Evolutionary conservation across 176 grass and related monocot genomes (phyloP), one percentile per base, ranked within the genome.

Genomic region (Lolium rigidum): DNA sequence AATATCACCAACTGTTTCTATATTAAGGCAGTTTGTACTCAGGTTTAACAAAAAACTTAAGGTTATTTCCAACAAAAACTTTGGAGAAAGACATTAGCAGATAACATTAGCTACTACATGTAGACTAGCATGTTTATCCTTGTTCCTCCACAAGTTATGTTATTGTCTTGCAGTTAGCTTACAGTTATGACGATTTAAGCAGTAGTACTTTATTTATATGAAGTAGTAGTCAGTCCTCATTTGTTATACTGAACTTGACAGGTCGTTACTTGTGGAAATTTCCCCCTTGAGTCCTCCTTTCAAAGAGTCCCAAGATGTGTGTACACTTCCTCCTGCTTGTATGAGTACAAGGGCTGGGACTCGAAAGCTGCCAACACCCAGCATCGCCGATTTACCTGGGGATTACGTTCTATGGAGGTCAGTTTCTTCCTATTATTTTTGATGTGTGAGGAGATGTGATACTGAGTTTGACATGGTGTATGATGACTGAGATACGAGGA

Each of bases 241-340:
- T 65, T 49, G 46, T n/a, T 43, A 6, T 61, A 69, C 54, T 90
- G 60, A 59, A 57, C 14, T 91, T 41, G 73, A 79, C 86, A 98
- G 97, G 91, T 95, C 65, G 97, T 98, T 83, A 98, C 97, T 49
- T 98, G 97, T 87, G 97, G 94, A 85, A 94, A 91, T 89, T 59
- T 94, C 21, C 94, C 97, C 48, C 83, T 98, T 9, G 97, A 94
- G 44, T 94, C 93, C 10, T 95, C 97, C 79, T 96, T 95, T 74
- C 90, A 89, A 82, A 90, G 87, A 82, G 84, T 98, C 49, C 92
- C 92, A 17, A 92, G 97, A 79, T 98, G 97, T 83, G 90, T 98
- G 52, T 98, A 95, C 88, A 98, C 97, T 82, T 98, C 97, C 35
- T 90, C 92, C 43, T 89, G 90, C 85, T 79, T 96, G 81, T 91